Conservation (phyloP, 176 grass and related monocot species). For the Secale cereale region DNA sequence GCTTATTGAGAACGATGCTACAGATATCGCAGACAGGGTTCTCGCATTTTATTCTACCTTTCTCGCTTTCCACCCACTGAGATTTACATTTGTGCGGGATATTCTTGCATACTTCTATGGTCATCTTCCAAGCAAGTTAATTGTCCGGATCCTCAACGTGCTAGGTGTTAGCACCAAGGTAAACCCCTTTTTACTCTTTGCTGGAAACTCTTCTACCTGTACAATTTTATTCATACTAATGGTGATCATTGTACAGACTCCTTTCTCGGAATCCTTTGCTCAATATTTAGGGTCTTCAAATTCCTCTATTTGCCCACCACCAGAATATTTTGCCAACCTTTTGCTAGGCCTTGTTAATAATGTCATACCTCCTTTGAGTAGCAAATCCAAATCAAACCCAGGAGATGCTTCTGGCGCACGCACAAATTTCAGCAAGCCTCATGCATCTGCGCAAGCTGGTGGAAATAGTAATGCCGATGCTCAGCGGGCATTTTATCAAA, state of each 20-base stretch:
- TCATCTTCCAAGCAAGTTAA: constrained; percentile 81
- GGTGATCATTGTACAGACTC: constrained; percentile 53
- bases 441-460: constrained; percentile 55
- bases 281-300: constrained; percentile 62
- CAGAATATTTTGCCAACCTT: constrained; percentile 93
- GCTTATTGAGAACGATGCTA: constrained; percentile 90
- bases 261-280: constrained; percentile 82
- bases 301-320: constrained; percentile 66
- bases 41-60: constrained; percentile 75
- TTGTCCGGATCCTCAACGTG: constrained; percentile 78
- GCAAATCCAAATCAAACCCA: constrained; percentile 73
- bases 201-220: not conserved
- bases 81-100: constrained; percentile 95
- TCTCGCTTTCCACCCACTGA: constrained; percentile 88
- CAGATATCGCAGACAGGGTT: constrained; percentile 85
- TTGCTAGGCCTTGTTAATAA: constrained; percentile 88
- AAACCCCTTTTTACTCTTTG: constrained; percentile 27
- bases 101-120: constrained; percentile 99
- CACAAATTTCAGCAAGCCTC: constrained; percentile 52
- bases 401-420: constrained; percentile 38
- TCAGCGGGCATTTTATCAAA: constrained; percentile 95
- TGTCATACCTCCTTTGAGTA: constrained; percentile 93
- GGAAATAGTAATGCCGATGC: constrained; percentile 53
- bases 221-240: constrained; percentile 20
- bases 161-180: constrained; percentile 88